Conservation (phyloP, 441 rosid species). For the Gossypium davidsonii region DNA sequence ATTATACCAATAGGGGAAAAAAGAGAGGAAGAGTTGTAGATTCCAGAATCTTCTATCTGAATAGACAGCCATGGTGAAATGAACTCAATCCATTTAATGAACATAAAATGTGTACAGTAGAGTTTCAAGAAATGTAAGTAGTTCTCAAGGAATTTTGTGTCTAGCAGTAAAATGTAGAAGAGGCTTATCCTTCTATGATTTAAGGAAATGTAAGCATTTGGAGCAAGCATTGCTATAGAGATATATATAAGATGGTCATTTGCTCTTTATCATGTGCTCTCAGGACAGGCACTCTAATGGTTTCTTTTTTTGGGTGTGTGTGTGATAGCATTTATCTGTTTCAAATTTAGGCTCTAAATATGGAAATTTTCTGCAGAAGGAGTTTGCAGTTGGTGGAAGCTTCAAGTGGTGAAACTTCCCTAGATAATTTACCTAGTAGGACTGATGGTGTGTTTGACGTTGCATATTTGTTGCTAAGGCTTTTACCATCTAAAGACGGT, state of each 20-base stretch:
- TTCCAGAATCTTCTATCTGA: not conserved
- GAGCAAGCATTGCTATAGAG: not conserved
- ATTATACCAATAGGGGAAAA: not conserved
- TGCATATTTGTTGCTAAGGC: constrained; percentile 49
- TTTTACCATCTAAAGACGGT: constrained; percentile 75
- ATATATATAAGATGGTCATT: not conserved
- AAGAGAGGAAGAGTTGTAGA: not conserved
- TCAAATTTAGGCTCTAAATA: not conserved
- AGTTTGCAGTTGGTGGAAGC: constrained; percentile 29
- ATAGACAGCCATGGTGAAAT: not conserved
- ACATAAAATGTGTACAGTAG: not conserved
- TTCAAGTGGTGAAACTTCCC: constrained; percentile 34
- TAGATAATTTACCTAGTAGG: constrained; percentile 28
- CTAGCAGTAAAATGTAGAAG: not conserved
- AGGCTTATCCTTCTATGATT: not conserved
- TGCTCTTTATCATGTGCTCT: not conserved
- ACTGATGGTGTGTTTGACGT: constrained; percentile 37
- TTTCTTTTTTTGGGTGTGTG: not conserved
- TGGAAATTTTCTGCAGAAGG: constrained; percentile 41
- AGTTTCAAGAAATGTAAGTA: no score
- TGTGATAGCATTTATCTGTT: not conserved
- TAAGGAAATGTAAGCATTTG: not conserved
- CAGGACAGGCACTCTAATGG: no score
- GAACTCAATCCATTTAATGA: not conserved
- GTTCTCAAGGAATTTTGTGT: not conserved